Base-by-base conservation (phyloP, 225 moss, liverwort and hornwort species). In the Rhytidiadelphus loreus region DNA sequence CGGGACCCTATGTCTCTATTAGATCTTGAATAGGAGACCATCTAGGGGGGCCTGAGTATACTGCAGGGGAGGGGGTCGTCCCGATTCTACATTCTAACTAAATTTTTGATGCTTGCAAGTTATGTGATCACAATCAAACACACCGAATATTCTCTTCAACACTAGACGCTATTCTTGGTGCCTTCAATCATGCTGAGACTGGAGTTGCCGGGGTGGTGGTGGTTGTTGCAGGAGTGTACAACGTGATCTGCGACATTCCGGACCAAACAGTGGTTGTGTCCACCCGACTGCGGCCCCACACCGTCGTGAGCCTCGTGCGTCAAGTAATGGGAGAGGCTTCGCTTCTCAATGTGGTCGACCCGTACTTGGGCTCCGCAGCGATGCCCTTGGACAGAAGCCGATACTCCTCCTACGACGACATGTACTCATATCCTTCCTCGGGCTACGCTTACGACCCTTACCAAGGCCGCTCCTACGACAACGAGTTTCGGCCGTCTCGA, bases 381-480 rank as follows among this genome's bases (percentile, higher is more conserved):
- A 21, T 57, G 24, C 70, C 83, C 58, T 1, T 74, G 12, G 89
- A 79, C 28, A 33, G 86, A 46, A 32, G 79, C 18, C 61, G 90
- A 63, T 90, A 94, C 84, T 68, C 91, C 4, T 84, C 91, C 24
- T 94, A 93, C 18, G 93, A 94, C 56, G 93, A 94, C 59, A 89
- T 88, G 89, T 91, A 89, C 59, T 55, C 91, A 1, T 92, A 90
- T 21, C 90, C 88, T 41, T 61, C 70, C 60, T 28, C 77, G 1
- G 87, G 90, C 48, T 93, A 91, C 23, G 56, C 59, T 16, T 94
- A 89, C 76, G 91, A 91, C 53, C 93, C 94, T 11, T 94, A 94
- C 58, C 71, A 65, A 6, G 94, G 94, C 18, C 89, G 94, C 55
- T 93, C 94, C 4, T 94, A 93, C 11, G 94, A 93, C 68, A 94